Conservation (phyloP, 306 rosid genomes). For the Senna tora region DNA sequence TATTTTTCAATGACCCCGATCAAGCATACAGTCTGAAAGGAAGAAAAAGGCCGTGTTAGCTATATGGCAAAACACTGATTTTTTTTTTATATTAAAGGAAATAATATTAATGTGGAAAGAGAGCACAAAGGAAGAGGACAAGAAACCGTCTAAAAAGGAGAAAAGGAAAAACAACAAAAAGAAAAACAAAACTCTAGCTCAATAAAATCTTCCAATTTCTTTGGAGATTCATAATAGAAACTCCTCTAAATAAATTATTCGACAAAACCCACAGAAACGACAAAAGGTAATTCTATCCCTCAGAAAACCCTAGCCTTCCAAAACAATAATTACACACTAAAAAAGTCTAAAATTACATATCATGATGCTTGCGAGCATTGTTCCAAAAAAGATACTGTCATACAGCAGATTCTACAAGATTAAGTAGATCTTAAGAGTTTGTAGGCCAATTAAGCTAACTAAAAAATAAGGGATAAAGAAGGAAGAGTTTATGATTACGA, state of each 20-base stretch:
- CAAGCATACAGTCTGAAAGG: slow-evolving; percentile 87
- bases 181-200: no score
- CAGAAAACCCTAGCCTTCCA: no score
- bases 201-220: no score
- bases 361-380: not conserved
- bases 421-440: not conserved
- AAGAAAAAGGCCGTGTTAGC: slow-evolving; percentile 21
- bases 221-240: no score
- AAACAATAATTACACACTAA: not conserved
- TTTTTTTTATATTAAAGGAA: no score
- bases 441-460: not conserved
- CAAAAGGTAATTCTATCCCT: no score
- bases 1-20: slow-evolving; percentile 84
- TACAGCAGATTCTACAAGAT: not conserved
- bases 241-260: no score
- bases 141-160: no score
- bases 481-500: not conserved
- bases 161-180: no score
- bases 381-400: not conserved
- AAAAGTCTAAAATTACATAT: not conserved
- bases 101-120: no score
- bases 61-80: slow-evolving; percentile 20
- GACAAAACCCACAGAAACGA: no score
- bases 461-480: not conserved
- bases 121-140: no score